Evolutionary conservation across 2,329 filamentous ascomycete genomes (phyloP).

Genomic region (Aspergillus versicolor): DNA sequence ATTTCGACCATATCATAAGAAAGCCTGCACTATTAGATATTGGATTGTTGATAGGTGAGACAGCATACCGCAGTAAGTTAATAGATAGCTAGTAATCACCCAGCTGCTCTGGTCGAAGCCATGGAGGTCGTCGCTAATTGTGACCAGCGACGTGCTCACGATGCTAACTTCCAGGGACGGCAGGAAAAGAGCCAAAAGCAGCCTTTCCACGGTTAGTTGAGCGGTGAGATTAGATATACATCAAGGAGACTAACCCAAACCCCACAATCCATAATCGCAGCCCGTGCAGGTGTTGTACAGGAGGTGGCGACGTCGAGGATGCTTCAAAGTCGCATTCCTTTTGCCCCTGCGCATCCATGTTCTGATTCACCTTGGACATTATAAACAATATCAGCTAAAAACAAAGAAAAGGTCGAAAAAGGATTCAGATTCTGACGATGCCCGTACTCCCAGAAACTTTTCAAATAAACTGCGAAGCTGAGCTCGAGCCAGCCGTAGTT

Average conservation of each 20-base stretch:
- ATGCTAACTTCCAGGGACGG: background rate
- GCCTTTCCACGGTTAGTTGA: background rate
- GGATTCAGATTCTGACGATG: too few species aligned
- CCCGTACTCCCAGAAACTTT: background rate
- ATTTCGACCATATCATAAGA: constrained; percentile 57
- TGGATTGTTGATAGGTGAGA: background rate
- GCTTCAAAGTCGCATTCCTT: background rate
- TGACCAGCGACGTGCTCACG: background rate
- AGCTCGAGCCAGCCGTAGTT: background rate
- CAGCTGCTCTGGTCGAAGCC: constrained; percentile 41
- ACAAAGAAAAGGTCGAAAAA: too few species aligned
- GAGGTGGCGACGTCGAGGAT: background rate
- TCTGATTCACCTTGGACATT: background rate
- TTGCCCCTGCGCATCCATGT: background rate
- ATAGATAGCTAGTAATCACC: constrained; percentile 51
- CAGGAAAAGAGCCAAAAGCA: background rate
- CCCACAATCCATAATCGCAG: background rate
- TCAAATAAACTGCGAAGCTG: background rate
- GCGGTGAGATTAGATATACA: background rate
- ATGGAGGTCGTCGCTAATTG: background rate
- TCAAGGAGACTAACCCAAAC: background rate
- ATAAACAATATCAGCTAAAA: background rate
- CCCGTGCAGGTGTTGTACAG: background rate
- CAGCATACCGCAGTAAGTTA: constrained; percentile 48
- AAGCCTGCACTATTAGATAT: constrained; percentile 45